phyloP scores from a whole-genome alignment of 2,329 filamentous ascomycete species.

The Aureobasidium sp. region DNA sequence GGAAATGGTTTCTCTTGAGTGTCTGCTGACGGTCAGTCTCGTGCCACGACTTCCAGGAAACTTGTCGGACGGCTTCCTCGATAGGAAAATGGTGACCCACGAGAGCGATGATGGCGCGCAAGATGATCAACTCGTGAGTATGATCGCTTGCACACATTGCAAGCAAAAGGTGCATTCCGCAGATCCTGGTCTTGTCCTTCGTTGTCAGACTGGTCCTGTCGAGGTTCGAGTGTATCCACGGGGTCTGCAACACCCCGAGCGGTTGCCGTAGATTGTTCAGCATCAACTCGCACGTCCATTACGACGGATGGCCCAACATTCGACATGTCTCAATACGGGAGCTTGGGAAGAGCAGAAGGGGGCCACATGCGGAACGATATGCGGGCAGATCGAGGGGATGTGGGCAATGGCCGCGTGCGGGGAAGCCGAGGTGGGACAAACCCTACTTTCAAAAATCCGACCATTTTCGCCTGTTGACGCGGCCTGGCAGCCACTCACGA shows the following conservation, averaged over 20 bases:
- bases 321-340: no score
- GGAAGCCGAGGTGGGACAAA: no score
- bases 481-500: background rate
- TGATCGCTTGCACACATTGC: background rate
- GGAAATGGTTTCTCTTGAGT: background rate
- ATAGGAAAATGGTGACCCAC: background rate
- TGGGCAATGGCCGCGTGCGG: no score
- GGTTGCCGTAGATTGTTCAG: no score
- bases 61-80: no score
- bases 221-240: background rate
- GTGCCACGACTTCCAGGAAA: no score
- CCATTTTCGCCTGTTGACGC: background rate
- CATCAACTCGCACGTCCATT: no score
- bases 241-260: background rate
- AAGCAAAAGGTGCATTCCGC: background rate
- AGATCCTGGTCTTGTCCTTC: background rate
- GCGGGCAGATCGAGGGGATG: no score
- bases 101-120: background rate
- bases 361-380: no score
- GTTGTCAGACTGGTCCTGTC: background rate
- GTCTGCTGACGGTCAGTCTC: background rate
- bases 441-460: background rate
- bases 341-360: no score
- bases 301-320: no score
- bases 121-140: constrained; percentile 5